Base-by-base conservation (phyloP, 129 eudicot genomes). In the Sambucus nigra region DNA sequence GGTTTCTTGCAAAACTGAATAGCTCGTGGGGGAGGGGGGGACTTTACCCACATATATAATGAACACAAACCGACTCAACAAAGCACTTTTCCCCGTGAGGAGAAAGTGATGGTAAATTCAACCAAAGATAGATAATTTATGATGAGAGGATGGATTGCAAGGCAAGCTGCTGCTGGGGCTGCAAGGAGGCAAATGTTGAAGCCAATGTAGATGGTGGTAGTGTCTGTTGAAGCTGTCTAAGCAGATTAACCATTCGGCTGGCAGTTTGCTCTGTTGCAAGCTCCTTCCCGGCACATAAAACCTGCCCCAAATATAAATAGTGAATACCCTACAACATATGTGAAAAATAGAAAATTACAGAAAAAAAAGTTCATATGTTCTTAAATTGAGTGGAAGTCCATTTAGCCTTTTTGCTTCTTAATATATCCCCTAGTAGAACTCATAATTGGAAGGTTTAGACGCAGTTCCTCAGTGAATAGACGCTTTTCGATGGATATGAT, bases 151-250 rank as follows among this genome's bases (percentile, higher is more conserved):
- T 79, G 4, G 98, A 81, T 60, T 91, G 98, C 73, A 91, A 63
- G 3, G 98, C 81, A 10, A 76, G 82, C 63, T 91, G 98, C 63
- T 89, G 95, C 63, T 89, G 97, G 14, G 97, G 97, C 71, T 84
- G 97, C 83, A 89, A 81, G 46, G 88, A 78, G 51, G 95, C 75
- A 88, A 86, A 81, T 48, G 86, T 83, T 25, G 88, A 83, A 47
- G 96, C 88, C 63, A 87, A 69, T 13, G 80, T 71, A 16, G 84
- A 75, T 40, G 95, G 79, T 42, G 97, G 97, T 31, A 89, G 77
- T 7, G 97, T 89, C 48, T 84, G 93, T 52, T 89, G 97, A 60
- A 89, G 92, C 60, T 85, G 97, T 76, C 85, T 89, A 68, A 89
- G 71, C 32, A 89, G 68, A 68, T 63, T 89, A 25, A 89, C 64